Evolutionary conservation across 176 grass and related monocot species (phyloP), one percentile per base, ranked within the genome.

Genomic region (Phyllostachys edulis): DNA sequence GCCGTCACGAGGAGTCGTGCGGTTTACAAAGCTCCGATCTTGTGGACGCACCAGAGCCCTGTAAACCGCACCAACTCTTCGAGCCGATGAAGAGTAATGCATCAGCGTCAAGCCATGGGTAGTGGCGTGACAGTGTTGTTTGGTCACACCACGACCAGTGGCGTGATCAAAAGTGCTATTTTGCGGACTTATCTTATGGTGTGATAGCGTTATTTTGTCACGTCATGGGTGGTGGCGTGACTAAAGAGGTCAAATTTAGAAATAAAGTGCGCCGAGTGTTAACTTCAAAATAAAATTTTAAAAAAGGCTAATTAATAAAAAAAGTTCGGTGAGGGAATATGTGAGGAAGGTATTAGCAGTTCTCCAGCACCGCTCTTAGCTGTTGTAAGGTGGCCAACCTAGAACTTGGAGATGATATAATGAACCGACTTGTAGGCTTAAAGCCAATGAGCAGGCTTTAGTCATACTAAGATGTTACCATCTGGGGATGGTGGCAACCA

Each of bases 331-430:
- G 41, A 86, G 62, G 69, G 78, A 13, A 9, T 80, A 81, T 81
- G 69, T 47, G 61, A 67, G 69, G 38, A 75, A 81, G 78, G n/a
- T n/a, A n/a, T n/a, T n/a, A n/a, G n/a, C n/a, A n/a, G 85, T 65
- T 78, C 18, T 69, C 17, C 24, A 47, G 8, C 13, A 6, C 39
- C 15, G 11, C 76, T 49, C 42, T 73, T 47, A 62, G 68, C 26
- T 36, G 24, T 15, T 61, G 51, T 62, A 60, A 36, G 54, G 41
- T 78, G 40, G 54, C 65, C 54, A 77, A 61, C 64, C 37, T 77
- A 68, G 41, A 29, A 78, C 62, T 20, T 29, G 74, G 54, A 61
- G 8, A 44, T 17, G 23, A 44, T 69, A 69, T 69, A 69, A 23
- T 69, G 24, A 69, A n/a, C 59, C 57, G 47, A 32, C 59, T 60